A percentile compares a stretch with the other conserved stretches of the same genome.
Conservation (phyloP, 805 yeast species). For the Candida nitratophila region DNA sequence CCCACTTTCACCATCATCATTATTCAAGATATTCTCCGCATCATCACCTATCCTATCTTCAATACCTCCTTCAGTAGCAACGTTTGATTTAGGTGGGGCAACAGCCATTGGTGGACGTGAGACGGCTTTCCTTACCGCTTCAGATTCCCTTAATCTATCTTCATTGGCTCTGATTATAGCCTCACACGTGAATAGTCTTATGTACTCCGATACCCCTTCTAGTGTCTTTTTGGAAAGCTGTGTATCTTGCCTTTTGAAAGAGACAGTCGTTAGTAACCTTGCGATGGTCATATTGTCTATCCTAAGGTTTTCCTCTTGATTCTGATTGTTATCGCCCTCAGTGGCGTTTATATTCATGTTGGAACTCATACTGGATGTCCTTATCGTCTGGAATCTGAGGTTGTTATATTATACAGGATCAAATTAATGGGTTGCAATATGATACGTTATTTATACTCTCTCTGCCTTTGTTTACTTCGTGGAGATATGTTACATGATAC, state of each 20-base stretch:
- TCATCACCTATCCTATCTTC: slow-evolving; percentile 13
- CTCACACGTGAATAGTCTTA: slow-evolving; percentile 49
- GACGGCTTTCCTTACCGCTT: slow-evolving; percentile 10
- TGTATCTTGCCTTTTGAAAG: slow-evolving; percentile 38
- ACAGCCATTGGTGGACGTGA: background rate
- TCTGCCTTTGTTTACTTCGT: too few species aligned
- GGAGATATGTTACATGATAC: too few species aligned
- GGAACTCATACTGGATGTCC: too few species aligned
- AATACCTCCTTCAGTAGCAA: slow-evolving; percentile 25
- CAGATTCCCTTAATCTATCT: slow-evolving; percentile 28
- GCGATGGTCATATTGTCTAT: slow-evolving; percentile 35
- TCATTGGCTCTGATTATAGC: slow-evolving; percentile 54
- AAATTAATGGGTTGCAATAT: too few species aligned
- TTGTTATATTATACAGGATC: too few species aligned
- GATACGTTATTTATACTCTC: too few species aligned
- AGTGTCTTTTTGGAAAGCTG: slow-evolving; percentile 42
- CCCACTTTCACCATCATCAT: background rate
- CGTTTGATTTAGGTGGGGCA: background rate
- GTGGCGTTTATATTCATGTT: background rate
- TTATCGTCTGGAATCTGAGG: too few species aligned
- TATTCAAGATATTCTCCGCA: slow-evolving; percentile 3
- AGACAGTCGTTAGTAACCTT: slow-evolving; percentile 41
- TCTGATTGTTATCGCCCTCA: background rate
- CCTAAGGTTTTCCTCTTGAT: background rate
- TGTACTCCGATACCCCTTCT: slow-evolving; percentile 45